Conservation (phyloP, 148 eudicot genomes). For the Selenicereus undatus region DNA sequence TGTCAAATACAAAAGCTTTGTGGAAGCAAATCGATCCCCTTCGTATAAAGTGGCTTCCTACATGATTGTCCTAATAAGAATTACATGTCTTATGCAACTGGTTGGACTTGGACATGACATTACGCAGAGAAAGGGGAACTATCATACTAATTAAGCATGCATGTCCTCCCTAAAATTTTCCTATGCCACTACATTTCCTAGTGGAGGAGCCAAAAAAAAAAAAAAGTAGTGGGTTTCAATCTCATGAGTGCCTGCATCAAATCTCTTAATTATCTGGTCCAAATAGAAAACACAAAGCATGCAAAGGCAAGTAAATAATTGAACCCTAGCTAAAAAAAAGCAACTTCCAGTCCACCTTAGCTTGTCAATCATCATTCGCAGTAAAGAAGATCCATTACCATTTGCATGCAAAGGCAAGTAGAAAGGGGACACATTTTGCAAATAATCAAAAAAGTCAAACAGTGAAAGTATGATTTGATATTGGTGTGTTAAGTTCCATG, state of each 20-base stretch:
- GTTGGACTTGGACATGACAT: too few relatives aligned
- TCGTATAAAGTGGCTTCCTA: too few relatives aligned
- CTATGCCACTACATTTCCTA: background rate
- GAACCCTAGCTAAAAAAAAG: constrained; percentile 16
- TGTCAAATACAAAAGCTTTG: too few relatives aligned
- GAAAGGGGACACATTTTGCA: constrained; percentile 15
- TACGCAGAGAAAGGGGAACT: too few relatives aligned
- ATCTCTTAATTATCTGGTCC: background rate
- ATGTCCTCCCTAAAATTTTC: too few relatives aligned
- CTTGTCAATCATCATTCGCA: constrained; percentile 22
- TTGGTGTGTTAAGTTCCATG: constrained; percentile 17
- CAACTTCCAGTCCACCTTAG: background rate
- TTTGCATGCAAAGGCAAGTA: background rate
- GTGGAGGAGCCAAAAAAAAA: background rate
- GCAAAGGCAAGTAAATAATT: constrained; percentile 27
- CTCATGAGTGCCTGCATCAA: background rate
- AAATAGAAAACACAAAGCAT: constrained; percentile 21
- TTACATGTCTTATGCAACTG: too few relatives aligned
- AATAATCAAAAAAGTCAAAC: background rate
- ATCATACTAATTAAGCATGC: too few relatives aligned
- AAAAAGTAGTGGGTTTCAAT: constrained; percentile 18
- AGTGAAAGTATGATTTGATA: background rate
- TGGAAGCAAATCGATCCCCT: too few relatives aligned
- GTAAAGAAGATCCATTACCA: too few relatives aligned
- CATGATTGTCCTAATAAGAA: too few relatives aligned